Conservation (phyloP, 768 basidiomycete species). For the Hysterangium stoloniferum region DNA sequence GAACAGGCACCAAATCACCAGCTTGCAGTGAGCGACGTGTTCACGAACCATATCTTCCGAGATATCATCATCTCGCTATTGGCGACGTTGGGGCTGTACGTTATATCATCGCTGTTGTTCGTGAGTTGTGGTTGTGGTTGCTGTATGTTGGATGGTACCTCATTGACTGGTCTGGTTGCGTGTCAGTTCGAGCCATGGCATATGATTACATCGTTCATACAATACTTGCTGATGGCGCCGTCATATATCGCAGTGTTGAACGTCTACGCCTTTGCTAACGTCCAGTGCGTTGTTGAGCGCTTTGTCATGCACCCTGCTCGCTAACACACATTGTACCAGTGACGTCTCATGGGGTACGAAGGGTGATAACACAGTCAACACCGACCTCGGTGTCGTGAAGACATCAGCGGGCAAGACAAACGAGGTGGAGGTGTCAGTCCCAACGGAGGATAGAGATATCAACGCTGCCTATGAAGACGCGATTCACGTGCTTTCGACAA, state of each 20-base stretch:
- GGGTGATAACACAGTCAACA: constrained; percentile 79
- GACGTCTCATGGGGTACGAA: constrained; percentile 97
- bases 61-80: constrained; percentile 80
- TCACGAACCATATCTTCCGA: constrained; percentile 73
- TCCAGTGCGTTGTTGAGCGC: constrained; percentile 1
- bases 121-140: constrained; percentile 37
- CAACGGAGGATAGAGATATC: constrained; percentile 83
- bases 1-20: constrained; percentile 33
- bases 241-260: constrained; percentile 92
- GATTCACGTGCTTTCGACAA: constrained; percentile 67
- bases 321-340: constrained; percentile 21
- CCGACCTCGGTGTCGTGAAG: constrained; percentile 79
- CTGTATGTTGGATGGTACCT: no score
- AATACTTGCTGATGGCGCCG: constrained; percentile 86
- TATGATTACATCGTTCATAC: constrained; percentile 94
- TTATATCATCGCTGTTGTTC: constrained; percentile 75
- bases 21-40: constrained; percentile 50
- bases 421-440: constrained; percentile 81
- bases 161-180: neutral
- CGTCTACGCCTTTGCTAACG: constrained; percentile 51
- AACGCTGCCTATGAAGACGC: constrained; percentile 90
- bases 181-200: constrained; percentile 93
- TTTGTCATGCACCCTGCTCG: neutral
- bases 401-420: constrained; percentile 51
- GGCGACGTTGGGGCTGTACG: constrained; percentile 86